Evolutionary conservation across 345 rosid genomes (phyloP), one percentile per base, ranked within the genome.

Genomic region (Nephelium lappaceum): DNA sequence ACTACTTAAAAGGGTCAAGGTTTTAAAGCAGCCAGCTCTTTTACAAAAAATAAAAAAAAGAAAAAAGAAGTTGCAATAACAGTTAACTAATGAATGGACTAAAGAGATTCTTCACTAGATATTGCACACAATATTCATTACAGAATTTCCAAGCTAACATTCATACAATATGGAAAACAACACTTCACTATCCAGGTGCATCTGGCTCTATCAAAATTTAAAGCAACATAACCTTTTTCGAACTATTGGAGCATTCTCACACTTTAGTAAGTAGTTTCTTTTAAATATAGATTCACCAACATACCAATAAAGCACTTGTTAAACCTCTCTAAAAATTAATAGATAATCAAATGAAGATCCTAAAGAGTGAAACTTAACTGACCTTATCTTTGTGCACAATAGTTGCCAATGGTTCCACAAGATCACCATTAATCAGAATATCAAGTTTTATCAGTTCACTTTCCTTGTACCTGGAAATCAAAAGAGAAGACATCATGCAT

Each of bases 361-460:
- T 68, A 11, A 15, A 36, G 39, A 63, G 66, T 8, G 9, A 68
- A 55, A 75, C 68, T 60, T 27, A 12, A 55, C 31, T 79, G 79
- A 93, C 99, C 95, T 96, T 96, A 82, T 96, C 99, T 79, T 84
- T 89, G 74, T 96, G 99, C 79, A 96, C 98, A 70, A 94, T 93
- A 64, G 99, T 91, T 73, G 99, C 89, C 79, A 94, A 86, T 53
- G 99, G 98, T 76, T 94, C 97, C 74, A 96, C 99, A 31, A 76
- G 76, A 19, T 96, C 98, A 47, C 95, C 91, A 84, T 94, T 96
- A 49, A 96, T 96, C 83, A 83, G 85, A 84, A 96, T 88, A 84
- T 96, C 99, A 43, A 96, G 99, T 88, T 91, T 96, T 80, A 89
- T 86, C 76, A 94, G 84, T 25, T 92, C 88, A 73, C 97, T 93